Base-by-base conservation (phyloP, 305 asterid species). In the Withania somnifera region DNA sequence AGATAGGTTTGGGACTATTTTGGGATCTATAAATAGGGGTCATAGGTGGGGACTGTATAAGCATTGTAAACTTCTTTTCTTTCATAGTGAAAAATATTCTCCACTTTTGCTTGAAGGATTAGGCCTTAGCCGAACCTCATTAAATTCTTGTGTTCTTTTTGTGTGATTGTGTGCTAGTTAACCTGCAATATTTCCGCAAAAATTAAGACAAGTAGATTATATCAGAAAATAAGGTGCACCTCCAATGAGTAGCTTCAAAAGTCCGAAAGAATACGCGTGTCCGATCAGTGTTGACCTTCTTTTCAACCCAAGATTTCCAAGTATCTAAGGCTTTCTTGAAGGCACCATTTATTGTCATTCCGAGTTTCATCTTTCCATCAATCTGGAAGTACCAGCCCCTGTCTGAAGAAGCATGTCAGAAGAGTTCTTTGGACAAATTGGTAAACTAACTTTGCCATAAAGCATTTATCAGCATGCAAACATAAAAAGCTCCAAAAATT, bases 381-480 rank as follows among this genome's bases (percentile, higher is more conserved):
- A 88, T 77, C 90, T 93, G 99, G 86, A 95, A 95, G 87, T 95
- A 93, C 91, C 99, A 93, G 64, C 97, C 99, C 96, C 99, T 95
- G 98, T 91, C 93, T 90, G 90, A 85, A 90, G 87, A 90, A 76
- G 82, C 89, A 82, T 82, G 81, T 92, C 78, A 92, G 93, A 91
- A 67, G 83, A 80, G 52, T 77, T 84, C 80, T 56, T 40, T 61
- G 5, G 77, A 82, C 40, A 81, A 78, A 78, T 57, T 5, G 38
- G 56, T 57, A 11, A 53, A 78, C 40, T 54, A 38, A 54, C 34
- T 78, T 34, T 40, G 20, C 56, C 2, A 45, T 71, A 45, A 24
- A 40, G 34, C 19, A 0, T 69, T 68, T 11, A 69, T 34, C 50
- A 69, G 36, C 54, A 40, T 4, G 28, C 6, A 40, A 11, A 69